Evolutionary conservation across 352 stramenopile species (phyloP).

Genomic region (Globisporangium irregulare): DNA sequence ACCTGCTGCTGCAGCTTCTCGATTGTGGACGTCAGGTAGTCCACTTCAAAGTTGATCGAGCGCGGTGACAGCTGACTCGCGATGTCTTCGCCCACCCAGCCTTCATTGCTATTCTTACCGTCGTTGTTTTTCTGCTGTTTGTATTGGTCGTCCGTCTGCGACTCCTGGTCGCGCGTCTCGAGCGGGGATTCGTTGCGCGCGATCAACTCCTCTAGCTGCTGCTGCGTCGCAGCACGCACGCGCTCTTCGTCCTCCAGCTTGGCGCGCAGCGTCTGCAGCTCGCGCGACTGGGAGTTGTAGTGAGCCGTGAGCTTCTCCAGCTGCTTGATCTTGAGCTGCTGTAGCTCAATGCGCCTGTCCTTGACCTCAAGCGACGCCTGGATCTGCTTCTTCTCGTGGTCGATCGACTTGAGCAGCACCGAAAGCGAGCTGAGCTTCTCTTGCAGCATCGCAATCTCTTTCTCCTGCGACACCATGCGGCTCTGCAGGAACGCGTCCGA

Average conservation of each 20-base stretch:
- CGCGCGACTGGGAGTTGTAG: slow-evolving; percentile 38
- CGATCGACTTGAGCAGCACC: slow-evolving; percentile 54
- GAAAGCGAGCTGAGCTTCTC: slow-evolving; percentile 68
- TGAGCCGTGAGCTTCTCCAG: slow-evolving; percentile 59
- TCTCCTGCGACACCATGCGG: slow-evolving; percentile 58
- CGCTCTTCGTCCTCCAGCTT: slow-evolving; percentile 56
- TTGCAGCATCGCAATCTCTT: slow-evolving; percentile 67
- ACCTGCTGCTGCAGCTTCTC: slow-evolving; percentile 46
- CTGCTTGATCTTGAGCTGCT: slow-evolving; percentile 60
- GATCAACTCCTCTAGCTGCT: slow-evolving; percentile 36
- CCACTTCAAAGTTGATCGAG: slow-evolving; percentile 25
- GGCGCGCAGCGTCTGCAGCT: slow-evolving; percentile 39
- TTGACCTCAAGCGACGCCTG: slow-evolving; percentile 63
- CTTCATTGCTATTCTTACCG: slow-evolving; percentile 11
- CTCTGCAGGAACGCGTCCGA: slow-evolving; percentile 47
- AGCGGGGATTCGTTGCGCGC: not conserved
- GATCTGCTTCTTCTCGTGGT: slow-evolving; percentile 64
- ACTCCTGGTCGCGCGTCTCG: slow-evolving; percentile 28
- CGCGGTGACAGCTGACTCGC: slow-evolving; percentile 30
- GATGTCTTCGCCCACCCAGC: slow-evolving; percentile 18
- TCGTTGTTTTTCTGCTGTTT: slow-evolving; percentile 9
- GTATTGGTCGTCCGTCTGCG: slow-evolving; percentile 46
- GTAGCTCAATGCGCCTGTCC: slow-evolving; percentile 67
- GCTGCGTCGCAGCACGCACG: slow-evolving; percentile 30
- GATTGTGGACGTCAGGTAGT: slow-evolving; percentile 25